A percentile compares a stretch with the other conserved stretches of the same genome.
Conservation (phyloP, 352 stramenopile species). For the Aphanomyces invadans region DNA sequence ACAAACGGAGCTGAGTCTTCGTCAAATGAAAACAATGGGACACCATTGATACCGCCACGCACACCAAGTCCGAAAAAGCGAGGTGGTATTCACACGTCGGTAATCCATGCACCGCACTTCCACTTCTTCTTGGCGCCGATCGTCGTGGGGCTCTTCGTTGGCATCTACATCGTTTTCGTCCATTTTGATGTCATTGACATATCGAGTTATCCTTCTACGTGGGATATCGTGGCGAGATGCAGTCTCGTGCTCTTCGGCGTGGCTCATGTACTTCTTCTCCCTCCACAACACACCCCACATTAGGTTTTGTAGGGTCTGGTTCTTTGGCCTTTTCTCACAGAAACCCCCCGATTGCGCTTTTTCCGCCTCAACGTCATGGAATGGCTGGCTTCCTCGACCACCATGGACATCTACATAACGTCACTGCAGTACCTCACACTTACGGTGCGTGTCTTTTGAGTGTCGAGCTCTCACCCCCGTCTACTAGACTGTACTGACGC, state of each 20-base stretch:
- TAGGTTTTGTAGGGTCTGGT: neutral
- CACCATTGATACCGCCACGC: neutral
- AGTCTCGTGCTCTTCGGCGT: neutral
- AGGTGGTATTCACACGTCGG: neutral
- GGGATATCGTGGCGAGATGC: neutral
- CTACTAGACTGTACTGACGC: neutral
- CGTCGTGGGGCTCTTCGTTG: neutral
- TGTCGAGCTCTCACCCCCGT: neutral
- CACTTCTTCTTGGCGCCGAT: conserved; percentile 1
- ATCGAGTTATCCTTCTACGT: neutral
- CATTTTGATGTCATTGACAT: conserved; percentile 8
- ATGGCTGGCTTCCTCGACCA: neutral
- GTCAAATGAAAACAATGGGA: neutral
- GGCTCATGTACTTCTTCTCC: neutral
- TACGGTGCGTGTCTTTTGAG: neutral
- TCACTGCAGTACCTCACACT: neutral
- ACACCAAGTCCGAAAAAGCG: neutral
- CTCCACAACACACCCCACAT: neutral
- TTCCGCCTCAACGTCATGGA: conserved; percentile 3
- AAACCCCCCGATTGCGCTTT: neutral
- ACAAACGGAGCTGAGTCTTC: neutral
- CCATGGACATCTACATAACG: neutral
- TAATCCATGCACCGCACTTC: neutral
- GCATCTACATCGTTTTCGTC: neutral
- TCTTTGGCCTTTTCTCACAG: conserved; percentile 6